Base-by-base conservation (phyloP, 1,284 basidiomycete genomes). In the Leccinum solheimii region DNA sequence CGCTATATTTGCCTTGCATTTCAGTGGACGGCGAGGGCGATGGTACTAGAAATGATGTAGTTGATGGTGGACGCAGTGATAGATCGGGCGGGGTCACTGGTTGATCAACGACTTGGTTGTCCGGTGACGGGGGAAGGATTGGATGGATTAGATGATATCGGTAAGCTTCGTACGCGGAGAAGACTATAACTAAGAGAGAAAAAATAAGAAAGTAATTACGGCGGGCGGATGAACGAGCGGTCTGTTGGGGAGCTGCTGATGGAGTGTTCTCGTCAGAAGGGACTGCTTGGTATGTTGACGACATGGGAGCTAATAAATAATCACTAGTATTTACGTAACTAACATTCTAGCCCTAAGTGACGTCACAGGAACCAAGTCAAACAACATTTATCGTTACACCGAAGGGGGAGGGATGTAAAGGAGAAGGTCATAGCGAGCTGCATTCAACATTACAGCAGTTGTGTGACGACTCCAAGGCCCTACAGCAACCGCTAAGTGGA, bases 1-100 rank as follows among this genome's bases (percentile, higher is more conserved):
- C 84, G 64, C 87, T 92, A 67, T 86, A 85, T 73, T 90, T 91
- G 65, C 84, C 85, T 5, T 72, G 69, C 65, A 70, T 74, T 51
- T 63, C 65, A 9, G 45, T n/a, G 32, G 69, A 59, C 16, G 61
- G 52, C 16, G 68, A 60, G 27, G 70, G 48, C 40, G 62, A 64
- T 50, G 66, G 55, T 10, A 40, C 19, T 5, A 19, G 48, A 23
- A 14, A 36, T 13, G 60, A 26, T n/a, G 55, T 1, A 34, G 62
- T 62, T 45, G 62, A 62, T 16, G 59, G 52, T 64, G 53, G 64
- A 54, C 56, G 38, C 36, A 51, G 34, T 26, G 63, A 61, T 52
- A 56, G 32, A 32, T 63, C 57, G 19, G 57, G 56, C 16, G 62
- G 13, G 30, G 51, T 55, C 36, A 13, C 60, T 11, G 62, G 54